A percentile compares a stretch with the other conserved stretches of the same genome.
phyloP scores from a whole-genome alignment of 352 stramenopile genomes.

The Phytophthora sojae region DNA sequence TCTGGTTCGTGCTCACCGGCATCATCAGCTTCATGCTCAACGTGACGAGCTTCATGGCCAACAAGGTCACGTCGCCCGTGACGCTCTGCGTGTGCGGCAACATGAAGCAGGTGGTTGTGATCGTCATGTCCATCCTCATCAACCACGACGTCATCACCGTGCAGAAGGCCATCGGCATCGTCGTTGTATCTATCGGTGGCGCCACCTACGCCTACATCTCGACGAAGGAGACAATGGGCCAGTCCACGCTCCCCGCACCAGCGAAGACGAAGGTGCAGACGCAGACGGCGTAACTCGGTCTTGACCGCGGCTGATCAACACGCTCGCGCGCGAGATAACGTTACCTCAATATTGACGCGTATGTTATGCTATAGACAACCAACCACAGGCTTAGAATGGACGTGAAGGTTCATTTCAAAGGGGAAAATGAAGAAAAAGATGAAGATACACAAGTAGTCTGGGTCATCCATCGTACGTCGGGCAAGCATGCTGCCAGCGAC shows the following conservation, averaged over 20 bases:
- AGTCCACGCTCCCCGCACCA: slow-evolving; percentile 49
- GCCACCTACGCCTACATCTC: slow-evolving; percentile 82
- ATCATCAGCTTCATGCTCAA: slow-evolving; percentile 94
- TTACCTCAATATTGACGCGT: slow-evolving; percentile 27
- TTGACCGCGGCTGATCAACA: slow-evolving; percentile 14
- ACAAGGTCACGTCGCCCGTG: slow-evolving; percentile 95
- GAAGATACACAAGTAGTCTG: slow-evolving; percentile 22
- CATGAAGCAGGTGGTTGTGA: slow-evolving; percentile 94
- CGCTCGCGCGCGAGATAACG: slow-evolving; percentile 3
- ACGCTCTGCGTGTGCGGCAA: slow-evolving; percentile 95
- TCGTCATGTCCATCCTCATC: slow-evolving; percentile 82
- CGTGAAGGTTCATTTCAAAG: slow-evolving; percentile 22
- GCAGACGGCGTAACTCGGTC: slow-evolving; percentile 29
- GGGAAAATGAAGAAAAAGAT: slow-evolving; percentile 12
- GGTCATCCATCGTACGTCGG: slow-evolving; percentile 5
- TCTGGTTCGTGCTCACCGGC: slow-evolving; percentile 89
- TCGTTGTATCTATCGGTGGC: slow-evolving; percentile 72
- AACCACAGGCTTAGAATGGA: slow-evolving; percentile 21
- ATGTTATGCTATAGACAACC: slow-evolving; percentile 34
- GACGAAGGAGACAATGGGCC: slow-evolving; percentile 73
- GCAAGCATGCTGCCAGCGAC: slow-evolving; percentile 2
- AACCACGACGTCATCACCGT: slow-evolving; percentile 76
- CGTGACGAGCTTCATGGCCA: slow-evolving; percentile 94
- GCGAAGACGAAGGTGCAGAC: slow-evolving; percentile 35
- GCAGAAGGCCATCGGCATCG: slow-evolving; percentile 76